These are phyloP conservation scores for Quercus agrifolia DNA, from an alignment of 306 rosid species.

Conservation along the genomic window DNA sequence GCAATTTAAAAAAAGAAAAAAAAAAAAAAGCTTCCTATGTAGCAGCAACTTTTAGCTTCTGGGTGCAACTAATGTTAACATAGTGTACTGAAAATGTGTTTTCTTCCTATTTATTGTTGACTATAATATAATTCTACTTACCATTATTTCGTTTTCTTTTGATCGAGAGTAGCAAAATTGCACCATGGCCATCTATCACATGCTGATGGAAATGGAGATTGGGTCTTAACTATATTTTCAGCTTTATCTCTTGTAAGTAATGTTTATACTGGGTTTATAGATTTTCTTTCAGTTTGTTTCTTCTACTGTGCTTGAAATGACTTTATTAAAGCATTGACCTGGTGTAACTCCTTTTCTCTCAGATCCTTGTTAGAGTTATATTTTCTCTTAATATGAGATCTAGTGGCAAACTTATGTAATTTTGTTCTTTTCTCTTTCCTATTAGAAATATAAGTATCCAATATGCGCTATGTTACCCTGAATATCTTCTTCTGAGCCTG, in stretches of 20 bases:
- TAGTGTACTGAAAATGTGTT: background rate
- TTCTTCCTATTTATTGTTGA: constrained; percentile 15
- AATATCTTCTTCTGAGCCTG: too few species aligned
- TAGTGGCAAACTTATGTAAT: background rate
- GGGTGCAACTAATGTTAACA: background rate
- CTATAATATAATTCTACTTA: constrained; percentile 5
- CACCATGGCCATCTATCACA: constrained; percentile 89
- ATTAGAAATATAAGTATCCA: background rate
- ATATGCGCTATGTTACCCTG: background rate
- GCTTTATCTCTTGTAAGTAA: constrained; percentile 85
- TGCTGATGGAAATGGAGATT: constrained; percentile 98
- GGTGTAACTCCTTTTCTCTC: background rate
- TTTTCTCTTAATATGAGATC: background rate
- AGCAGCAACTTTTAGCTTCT: background rate
- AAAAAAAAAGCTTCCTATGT: too few species aligned
- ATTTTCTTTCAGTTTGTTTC: background rate
- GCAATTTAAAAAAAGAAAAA: too few species aligned
- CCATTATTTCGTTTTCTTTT: constrained; percentile 9
- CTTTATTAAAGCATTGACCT: background rate
- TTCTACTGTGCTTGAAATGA: background rate
- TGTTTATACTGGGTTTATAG: background rate
- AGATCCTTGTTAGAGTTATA: constrained; percentile 1
- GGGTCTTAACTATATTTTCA: constrained; percentile 85
- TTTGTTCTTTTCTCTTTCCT: background rate
- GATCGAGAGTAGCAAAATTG: constrained; percentile 64